Evolutionary conservation across 441 rosid species (phyloP).

Genomic region (Populus hybrid): DNA sequence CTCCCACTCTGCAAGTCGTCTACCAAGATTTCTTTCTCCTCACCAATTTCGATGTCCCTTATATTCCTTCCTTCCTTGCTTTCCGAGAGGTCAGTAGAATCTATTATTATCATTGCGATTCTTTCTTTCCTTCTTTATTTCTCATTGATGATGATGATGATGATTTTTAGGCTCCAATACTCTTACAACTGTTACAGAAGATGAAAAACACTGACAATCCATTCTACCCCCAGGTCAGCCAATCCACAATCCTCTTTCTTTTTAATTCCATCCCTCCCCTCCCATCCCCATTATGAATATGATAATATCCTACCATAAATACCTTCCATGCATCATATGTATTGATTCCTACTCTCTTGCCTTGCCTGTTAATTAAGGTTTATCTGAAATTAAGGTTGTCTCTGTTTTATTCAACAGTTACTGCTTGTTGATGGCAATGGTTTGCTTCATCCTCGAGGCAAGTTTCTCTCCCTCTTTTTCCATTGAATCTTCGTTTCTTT

Average conservation of each 20-base stretch:
- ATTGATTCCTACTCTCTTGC: not conserved
- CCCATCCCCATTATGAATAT: not conserved
- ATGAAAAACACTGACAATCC: conserved; percentile 51
- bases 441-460: conserved; percentile 89
- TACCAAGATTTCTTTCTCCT: conserved; percentile 44
- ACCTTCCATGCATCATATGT: not conserved
- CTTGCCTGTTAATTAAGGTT: not conserved
- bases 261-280: not conserved
- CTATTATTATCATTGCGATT: too few relatives aligned
- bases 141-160: not conserved
- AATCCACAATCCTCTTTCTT: not conserved
- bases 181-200: conserved; percentile 57
- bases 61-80: conserved; percentile 84
- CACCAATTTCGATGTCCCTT: conserved; percentile 51
- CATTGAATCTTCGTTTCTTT: not conserved
- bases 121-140: not conserved
- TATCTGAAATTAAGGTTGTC: not conserved
- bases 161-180: conserved; percentile 56
- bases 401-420: conserved; percentile 39
- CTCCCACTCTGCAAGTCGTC: conserved; percentile 33
- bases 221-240: conserved; percentile 69
- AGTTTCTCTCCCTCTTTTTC: conserved; percentile 9
- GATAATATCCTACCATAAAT: too few relatives aligned
- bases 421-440: conserved; percentile 92
- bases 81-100: conserved; percentile 62